These are phyloP conservation scores for Clitopilus hobsonii DNA, from an alignment of 768 basidiomycete genomes.

Conservation along the genomic window DNA sequence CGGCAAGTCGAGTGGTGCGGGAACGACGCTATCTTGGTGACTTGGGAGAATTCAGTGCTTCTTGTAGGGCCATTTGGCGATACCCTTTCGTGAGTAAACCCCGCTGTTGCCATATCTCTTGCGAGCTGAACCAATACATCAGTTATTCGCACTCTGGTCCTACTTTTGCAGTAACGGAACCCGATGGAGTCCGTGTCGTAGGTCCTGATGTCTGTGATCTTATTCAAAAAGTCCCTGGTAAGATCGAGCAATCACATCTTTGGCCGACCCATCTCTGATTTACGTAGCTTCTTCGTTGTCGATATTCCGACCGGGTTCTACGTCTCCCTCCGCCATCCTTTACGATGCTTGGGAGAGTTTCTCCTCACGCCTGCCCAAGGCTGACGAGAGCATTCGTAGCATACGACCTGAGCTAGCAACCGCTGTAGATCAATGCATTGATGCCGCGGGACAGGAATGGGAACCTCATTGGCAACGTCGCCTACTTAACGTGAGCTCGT, in stretches of 20 bases:
- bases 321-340: constrained; percentile 85
- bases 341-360: constrained; percentile 93
- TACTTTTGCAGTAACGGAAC: constrained; percentile 77
- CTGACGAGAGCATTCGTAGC: constrained; percentile 87
- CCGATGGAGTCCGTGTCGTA: constrained; percentile 85
- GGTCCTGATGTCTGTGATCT: constrained; percentile 80
- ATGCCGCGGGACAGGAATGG: constrained; percentile 91
- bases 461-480: constrained; percentile 87
- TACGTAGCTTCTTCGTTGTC: constrained; percentile 68
- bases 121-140: constrained; percentile 9
- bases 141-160: constrained; percentile 81
- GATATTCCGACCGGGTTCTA: constrained; percentile 90
- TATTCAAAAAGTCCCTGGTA: constrained; percentile 91
- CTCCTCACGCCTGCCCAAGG: constrained; percentile 77
- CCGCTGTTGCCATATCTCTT: neutral
- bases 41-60: constrained; percentile 72
- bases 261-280: neutral
- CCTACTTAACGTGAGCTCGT: constrained; percentile 64
- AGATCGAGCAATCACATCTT: constrained; percentile 14
- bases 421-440: constrained; percentile 77
- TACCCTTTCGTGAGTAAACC: constrained; percentile 61
- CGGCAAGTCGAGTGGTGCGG: constrained; percentile 92
- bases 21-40: constrained; percentile 87
- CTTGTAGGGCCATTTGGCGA: constrained; percentile 94
- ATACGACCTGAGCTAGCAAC: constrained; percentile 58